Percentiles rank a stretch among this genome's conserved stretches.
These are phyloP conservation scores for Pestalotiopsis sp. DNA, from an alignment of 2,329 filamentous ascomycete genomes.

Conservation along the genomic window DNA sequence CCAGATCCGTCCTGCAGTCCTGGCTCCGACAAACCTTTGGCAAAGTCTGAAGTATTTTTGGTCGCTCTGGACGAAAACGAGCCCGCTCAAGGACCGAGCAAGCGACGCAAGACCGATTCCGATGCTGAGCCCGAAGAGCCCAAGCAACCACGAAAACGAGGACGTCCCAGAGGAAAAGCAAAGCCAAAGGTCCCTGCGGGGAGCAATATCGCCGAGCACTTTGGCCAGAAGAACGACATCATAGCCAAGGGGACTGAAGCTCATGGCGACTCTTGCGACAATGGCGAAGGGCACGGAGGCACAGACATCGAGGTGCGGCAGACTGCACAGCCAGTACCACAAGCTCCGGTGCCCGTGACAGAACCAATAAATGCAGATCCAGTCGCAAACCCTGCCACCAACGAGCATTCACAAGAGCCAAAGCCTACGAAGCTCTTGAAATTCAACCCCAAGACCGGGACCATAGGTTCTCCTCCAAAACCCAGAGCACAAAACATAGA, in stretches of 20 bases:
- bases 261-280: slow-evolving; percentile 14
- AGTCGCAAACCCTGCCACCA: not conserved
- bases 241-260: not conserved
- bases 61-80: slow-evolving; percentile 28
- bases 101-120: slow-evolving; percentile 45
- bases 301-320: not conserved
- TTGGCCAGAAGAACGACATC: slow-evolving; percentile 15
- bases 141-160: slow-evolving; percentile 14
- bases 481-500: slow-evolving; percentile 41
- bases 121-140: slow-evolving; percentile 22
- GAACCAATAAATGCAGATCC: not conserved
- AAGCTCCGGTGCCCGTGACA: not conserved
- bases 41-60: slow-evolving; percentile 11
- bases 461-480: slow-evolving; percentile 63
- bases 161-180: slow-evolving; percentile 17
- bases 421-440: slow-evolving; percentile 54
- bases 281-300: not conserved
- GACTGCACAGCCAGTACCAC: not conserved
- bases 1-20: slow-evolving; percentile 35
- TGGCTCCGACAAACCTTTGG: slow-evolving; percentile 22
- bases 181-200: slow-evolving; percentile 18
- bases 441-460: slow-evolving; percentile 63
- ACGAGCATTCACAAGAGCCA: slow-evolving; percentile 15
- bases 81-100: slow-evolving; percentile 36
- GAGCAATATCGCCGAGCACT: slow-evolving; percentile 20